Base-by-base conservation (phyloP, 2,329 filamentous ascomycete species). In the Pseudogymnoascus destructans region DNA sequence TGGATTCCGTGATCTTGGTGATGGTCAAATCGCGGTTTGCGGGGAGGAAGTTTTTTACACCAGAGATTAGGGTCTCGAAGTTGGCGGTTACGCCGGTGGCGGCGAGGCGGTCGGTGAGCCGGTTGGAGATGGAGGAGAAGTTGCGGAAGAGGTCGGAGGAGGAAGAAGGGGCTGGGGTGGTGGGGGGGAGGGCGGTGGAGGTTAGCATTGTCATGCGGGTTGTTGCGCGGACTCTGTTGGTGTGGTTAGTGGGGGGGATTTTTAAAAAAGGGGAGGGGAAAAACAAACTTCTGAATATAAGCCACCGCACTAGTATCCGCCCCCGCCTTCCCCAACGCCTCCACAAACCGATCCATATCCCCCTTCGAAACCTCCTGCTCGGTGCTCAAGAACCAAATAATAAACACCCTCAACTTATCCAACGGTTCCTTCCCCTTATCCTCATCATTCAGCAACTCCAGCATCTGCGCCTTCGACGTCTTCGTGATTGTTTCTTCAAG, bases 201-300 rank as follows among this genome's bases (percentile, higher is more conserved):
- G 91, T 89, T 71, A 98, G 87, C 81, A 97, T 95, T 11, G 92
- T 97, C 89, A 97, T 96, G 63, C 93, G 89, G 4, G 92, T 97
- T 56, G 95, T 90, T 64, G 95, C 89, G 61, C 92, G 89, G 57
- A 97, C 89, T 70, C 87, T 83, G 67, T 64, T 57, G 38, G n/a
- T 35, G 10, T 32, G 17, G 46, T 71, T 63, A 73, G 70, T 38
- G 19, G 9, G 62, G 30, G 38, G 60, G 49, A 61, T 57, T 32
- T 59, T 61, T 27, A 59, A 23, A 30, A 40, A 21, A 21, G 19
- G 13, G 13, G 25, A 19, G 25, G 21, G 8, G 15, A 11, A 19
- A 52, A 15, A 75, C 83, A 73, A 73, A 87, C 85, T 90, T 88
- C 74, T 87, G 85, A 65, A 98, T 82, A 66, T 97, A 97, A 46